These are phyloP conservation scores for Penicillium sp. DNA, from an alignment of 2,329 filamentous ascomycete genomes.

Conservation along the genomic window DNA sequence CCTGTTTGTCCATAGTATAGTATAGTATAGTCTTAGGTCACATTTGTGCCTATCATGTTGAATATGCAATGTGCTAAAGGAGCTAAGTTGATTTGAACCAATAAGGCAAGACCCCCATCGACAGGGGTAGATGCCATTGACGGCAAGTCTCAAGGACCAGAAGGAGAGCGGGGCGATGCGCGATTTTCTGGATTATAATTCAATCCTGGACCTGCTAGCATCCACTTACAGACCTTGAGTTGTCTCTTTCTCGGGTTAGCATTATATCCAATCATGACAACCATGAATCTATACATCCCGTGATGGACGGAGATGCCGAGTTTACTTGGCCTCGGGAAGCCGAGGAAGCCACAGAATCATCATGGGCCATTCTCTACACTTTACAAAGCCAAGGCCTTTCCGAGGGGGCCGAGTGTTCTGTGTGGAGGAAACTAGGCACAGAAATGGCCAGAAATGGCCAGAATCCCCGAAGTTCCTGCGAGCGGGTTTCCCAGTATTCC, in stretches of 20 bases:
- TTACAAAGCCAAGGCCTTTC: not conserved
- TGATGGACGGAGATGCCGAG: constrained; percentile 7
- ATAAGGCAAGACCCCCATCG: constrained; percentile 8
- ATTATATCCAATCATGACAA: constrained; percentile 4
- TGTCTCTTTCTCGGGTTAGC: constrained; percentile 3
- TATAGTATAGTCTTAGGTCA: not conserved
- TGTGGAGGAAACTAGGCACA: not conserved
- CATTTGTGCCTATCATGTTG: constrained; percentile 1
- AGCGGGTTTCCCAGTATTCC: not conserved
- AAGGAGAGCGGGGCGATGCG: constrained; percentile 9
- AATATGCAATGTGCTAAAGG: not conserved
- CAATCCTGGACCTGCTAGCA: constrained; percentile 1
- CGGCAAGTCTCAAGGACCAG: not conserved
- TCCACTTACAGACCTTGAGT: not conserved
- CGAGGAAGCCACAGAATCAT: not conserved
- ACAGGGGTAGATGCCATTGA: constrained; percentile 1
- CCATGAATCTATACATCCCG: not conserved
- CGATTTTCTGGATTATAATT: constrained; percentile 10
- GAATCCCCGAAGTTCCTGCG: not conserved
- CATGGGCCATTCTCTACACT: not conserved
- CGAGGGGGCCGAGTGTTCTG: not conserved
- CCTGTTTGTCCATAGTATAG: too few species aligned
- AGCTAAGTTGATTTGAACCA: constrained; percentile 1
- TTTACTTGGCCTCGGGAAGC: constrained; percentile 10
- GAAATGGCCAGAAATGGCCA: not conserved